Conservation (phyloP, 306 rosid genomes). For the Cicer judaicum region DNA sequence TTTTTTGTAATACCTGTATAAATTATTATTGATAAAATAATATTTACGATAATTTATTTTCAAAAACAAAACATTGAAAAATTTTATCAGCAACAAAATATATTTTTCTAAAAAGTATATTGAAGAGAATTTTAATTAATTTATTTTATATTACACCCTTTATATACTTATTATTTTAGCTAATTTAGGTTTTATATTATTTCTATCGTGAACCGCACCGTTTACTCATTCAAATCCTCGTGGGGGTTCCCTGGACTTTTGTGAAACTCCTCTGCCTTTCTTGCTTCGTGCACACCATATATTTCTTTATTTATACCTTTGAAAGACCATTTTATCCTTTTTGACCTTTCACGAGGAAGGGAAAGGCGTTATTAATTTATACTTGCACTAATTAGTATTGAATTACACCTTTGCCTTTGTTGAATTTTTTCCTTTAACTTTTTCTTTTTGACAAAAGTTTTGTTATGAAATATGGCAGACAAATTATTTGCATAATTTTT, state of each 20-base stretch:
- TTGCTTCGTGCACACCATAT: conserved; percentile 45
- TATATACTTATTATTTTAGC: not conserved
- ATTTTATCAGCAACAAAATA: no score
- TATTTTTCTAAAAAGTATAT: no score
- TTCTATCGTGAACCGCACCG: conserved; percentile 41
- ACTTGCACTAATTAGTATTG: not conserved
- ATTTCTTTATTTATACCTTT: conserved; percentile 28
- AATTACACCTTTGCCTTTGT: conserved; percentile 31
- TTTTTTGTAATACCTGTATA: no score
- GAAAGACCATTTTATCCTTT: conserved; percentile 32
- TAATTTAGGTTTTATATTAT: not conserved
- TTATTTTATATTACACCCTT: not conserved
- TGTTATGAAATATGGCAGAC: not conserved
- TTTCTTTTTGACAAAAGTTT: not conserved
- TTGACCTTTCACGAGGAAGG: not conserved
- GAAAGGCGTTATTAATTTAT: not conserved
- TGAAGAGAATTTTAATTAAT: not conserved
- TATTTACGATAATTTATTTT: no score
- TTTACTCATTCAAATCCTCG: conserved; percentile 50
- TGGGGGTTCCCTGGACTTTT: conserved; percentile 55
- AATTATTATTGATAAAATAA: no score
- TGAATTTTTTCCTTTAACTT: not conserved
- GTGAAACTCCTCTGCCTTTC: conserved; percentile 45
- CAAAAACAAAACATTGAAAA: no score
- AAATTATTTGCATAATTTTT: not conserved